phyloP scores from a whole-genome alignment of 148 eudicot genomes.

The Pouteria glomerata region DNA sequence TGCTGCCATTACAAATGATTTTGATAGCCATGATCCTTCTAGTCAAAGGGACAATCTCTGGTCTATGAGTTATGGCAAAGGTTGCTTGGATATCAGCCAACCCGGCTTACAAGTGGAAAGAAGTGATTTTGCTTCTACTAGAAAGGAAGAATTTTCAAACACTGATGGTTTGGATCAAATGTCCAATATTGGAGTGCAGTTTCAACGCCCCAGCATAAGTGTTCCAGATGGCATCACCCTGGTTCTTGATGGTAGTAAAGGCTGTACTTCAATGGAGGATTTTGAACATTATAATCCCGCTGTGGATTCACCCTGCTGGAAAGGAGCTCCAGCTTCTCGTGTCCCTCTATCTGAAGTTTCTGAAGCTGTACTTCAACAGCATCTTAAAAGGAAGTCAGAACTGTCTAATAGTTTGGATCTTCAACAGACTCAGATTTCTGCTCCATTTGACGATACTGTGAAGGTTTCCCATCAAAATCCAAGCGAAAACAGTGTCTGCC shows the following conservation, averaged over 20 bases:
- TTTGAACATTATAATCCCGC: conserved; percentile 47
- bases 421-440: conserved; percentile 24
- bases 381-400: conserved; percentile 25
- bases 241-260: conserved; percentile 29
- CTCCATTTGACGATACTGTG: conserved; percentile 18
- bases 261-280: conserved; percentile 32
- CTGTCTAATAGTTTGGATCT: conserved; percentile 21
- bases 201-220: conserved; percentile 27
- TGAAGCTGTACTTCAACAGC: conserved; percentile 25
- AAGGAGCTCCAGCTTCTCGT: conserved; percentile 63
- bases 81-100: conserved; percentile 15
- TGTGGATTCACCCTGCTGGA: conserved; percentile 99
- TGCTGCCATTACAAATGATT: conserved; percentile 9
- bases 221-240: conserved; percentile 27
- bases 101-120: conserved; percentile 20
- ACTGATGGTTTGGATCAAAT: conserved; percentile 18
- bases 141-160: conserved; percentile 21
- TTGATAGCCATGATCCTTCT: conserved; percentile 18
- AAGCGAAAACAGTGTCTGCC: conserved; percentile 2
- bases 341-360: conserved; percentile 37
- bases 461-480: conserved; percentile 14
- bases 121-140: conserved; percentile 25
- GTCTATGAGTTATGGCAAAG: conserved; percentile 12
- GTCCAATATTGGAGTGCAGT: conserved; percentile 22
- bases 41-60: conserved; percentile 25